These are phyloP conservation scores for Myxozyma kluyveri DNA, from an alignment of 805 yeast species.

Conservation along the genomic window DNA sequence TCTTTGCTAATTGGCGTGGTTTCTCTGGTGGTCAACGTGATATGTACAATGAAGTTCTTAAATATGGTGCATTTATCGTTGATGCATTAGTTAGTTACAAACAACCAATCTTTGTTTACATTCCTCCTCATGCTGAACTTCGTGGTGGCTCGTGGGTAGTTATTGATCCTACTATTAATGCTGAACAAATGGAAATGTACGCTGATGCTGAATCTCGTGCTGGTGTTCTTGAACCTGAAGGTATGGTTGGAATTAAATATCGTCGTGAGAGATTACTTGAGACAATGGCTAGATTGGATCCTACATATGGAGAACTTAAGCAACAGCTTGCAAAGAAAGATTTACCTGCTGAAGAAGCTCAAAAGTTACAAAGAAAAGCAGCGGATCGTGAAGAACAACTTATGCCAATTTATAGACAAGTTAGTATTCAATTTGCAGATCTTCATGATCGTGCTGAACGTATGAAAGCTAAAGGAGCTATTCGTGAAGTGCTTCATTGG, in stretches of 20 bases:
- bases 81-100: conserved; percentile 94
- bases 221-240: conserved; percentile 98
- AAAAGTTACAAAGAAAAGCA: conserved; percentile 61
- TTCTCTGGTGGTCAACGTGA: conserved; percentile 99
- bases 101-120: conserved; percentile 95
- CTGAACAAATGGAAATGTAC: conserved; percentile 98
- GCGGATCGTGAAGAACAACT: conserved; percentile 74
- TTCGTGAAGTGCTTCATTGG: conserved; percentile 84
- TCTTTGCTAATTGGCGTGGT: conserved; percentile 99
- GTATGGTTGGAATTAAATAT: conserved; percentile 98
- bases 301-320: conserved; percentile 66
- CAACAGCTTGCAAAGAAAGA: conserved; percentile 50
- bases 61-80: conserved; percentile 94
- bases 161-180: conserved; percentile 95
- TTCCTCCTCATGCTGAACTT: conserved; percentile 97
- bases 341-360: conserved; percentile 61
- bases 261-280: conserved; percentile 85
- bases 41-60: conserved; percentile 97
- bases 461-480: conserved; percentile 92
- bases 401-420: conserved; percentile 85
- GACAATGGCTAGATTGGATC: conserved; percentile 90
- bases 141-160: conserved; percentile 99
- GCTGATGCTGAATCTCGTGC: conserved; percentile 95
- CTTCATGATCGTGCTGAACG: conserved; percentile 96
- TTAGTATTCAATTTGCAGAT: conserved; percentile 95